Percentiles rank a stretch among this genome's conserved stretches.
Evolutionary conservation across 306 rosid species (phyloP).

Genomic region (Psophocarpus tetragonolobus): DNA sequence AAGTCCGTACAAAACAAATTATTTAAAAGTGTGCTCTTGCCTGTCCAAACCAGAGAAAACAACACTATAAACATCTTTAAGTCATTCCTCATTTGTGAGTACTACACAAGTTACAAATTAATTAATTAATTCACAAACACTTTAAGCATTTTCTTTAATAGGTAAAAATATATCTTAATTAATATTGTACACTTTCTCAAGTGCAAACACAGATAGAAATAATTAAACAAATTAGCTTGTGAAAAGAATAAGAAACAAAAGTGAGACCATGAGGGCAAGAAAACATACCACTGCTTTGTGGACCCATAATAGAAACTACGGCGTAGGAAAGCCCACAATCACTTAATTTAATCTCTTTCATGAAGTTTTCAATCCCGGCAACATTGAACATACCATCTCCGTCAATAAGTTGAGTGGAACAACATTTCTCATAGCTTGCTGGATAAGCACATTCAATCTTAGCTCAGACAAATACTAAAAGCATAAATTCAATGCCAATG

Average conservation of each 20-base stretch:
- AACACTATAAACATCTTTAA: not conserved
- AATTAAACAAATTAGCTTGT: not conserved
- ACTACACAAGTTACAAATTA: not conserved
- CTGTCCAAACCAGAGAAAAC: constrained; percentile 48
- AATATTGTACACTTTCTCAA: constrained; percentile 17
- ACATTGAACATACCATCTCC: constrained; percentile 83
- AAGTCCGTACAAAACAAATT: constrained; percentile 70
- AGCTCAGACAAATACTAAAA: constrained; percentile 12
- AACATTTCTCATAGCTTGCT: constrained; percentile 48
- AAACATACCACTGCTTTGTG: constrained; percentile 91
- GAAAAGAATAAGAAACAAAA: constrained; percentile 14
- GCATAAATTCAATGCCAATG: too few relatives aligned
- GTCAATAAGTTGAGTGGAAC: constrained; percentile 86
- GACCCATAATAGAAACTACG: constrained; percentile 90
- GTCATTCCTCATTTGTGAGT: constrained; percentile 2
- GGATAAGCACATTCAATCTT: constrained; percentile 34
- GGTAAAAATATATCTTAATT: not conserved
- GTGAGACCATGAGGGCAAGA: constrained; percentile 2
- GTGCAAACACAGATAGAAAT: not conserved
- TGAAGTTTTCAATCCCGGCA: constrained; percentile 64
- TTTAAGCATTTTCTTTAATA: constrained; percentile 9
- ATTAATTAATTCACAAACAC: not conserved
- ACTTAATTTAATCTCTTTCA: constrained; percentile 63
- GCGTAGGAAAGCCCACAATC: constrained; percentile 95
- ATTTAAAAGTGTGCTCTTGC: constrained; percentile 89